Conservation (phyloP, 129 eudicot species). For the Dittrichia graveolens region DNA sequence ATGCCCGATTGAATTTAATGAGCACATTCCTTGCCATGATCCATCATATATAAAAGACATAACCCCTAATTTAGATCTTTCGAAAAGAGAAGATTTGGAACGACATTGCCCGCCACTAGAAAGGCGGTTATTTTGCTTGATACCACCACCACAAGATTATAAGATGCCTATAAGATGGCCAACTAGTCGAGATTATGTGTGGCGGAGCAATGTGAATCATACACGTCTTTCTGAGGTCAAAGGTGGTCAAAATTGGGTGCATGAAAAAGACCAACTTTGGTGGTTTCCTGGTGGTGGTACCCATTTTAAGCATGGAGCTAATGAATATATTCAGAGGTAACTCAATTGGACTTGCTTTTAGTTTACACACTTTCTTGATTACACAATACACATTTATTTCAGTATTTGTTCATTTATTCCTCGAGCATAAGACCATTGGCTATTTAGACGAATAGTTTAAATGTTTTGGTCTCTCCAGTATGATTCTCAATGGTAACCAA, state of each 20-base stretch:
- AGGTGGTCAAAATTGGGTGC: slow-evolving; percentile 99
- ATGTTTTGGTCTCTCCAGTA: background rate
- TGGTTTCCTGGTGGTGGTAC: slow-evolving; percentile 99
- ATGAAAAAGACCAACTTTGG: slow-evolving; percentile 75
- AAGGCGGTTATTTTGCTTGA: slow-evolving; percentile 80
- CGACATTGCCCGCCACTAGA: slow-evolving; percentile 92
- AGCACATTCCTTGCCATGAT: slow-evolving; percentile 86
- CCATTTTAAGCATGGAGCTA: slow-evolving; percentile 95
- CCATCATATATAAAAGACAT: slow-evolving; percentile 58
- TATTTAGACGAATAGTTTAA: background rate
- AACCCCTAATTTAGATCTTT: slow-evolving; percentile 59
- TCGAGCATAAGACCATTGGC: slow-evolving; percentile 13
- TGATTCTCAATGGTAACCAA: slow-evolving; percentile 6
- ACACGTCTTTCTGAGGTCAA: slow-evolving; percentile 88
- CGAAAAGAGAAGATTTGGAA: slow-evolving; percentile 74
- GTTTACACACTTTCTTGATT: slow-evolving; percentile 12
- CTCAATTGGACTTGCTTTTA: background rate
- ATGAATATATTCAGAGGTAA: slow-evolving; percentile 88
- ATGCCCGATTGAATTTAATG: slow-evolving; percentile 71
- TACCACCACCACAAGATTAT: slow-evolving; percentile 88
- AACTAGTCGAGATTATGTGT: slow-evolving; percentile 82
- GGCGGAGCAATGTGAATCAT: slow-evolving; percentile 93
- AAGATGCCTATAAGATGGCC: slow-evolving; percentile 92
- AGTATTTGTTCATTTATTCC: background rate
- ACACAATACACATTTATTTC: background rate